phyloP scores from a whole-genome alignment of 306 rosid genomes.

The Cicer arietinum region DNA sequence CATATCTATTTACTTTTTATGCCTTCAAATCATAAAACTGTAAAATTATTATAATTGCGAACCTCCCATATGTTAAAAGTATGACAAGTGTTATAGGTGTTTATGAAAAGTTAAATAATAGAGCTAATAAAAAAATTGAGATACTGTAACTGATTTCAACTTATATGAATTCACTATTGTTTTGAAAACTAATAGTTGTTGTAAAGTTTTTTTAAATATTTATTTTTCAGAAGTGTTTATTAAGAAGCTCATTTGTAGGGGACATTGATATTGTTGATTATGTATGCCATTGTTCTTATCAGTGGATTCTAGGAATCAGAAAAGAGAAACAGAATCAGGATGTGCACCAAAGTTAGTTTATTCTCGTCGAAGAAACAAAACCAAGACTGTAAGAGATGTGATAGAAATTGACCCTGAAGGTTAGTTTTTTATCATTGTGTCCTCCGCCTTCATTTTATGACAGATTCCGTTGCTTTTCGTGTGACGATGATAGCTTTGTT shows the following conservation, averaged over 20 bases:
- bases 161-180: neutral
- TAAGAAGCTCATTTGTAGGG: neutral
- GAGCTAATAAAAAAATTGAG: neutral
- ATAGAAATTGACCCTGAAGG: slow-evolving; percentile 24
- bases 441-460: neutral
- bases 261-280: slow-evolving; percentile 22
- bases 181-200: neutral
- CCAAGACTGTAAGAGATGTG: neutral
- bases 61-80: neutral
- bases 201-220: neutral
- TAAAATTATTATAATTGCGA: too few species aligned
- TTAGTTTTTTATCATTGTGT: slow-evolving; percentile 8
- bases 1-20: neutral
- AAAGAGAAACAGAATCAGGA: slow-evolving; percentile 7
- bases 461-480: neutral
- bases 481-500: neutral
- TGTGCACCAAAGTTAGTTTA: neutral
- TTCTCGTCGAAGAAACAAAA: slow-evolving; percentile 18
- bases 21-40: too few species aligned
- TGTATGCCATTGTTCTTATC: slow-evolving; percentile 28
- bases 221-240: neutral
- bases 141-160: neutral
- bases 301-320: slow-evolving; percentile 9
- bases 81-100: neutral
- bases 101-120: neutral